Conservation (phyloP, 2,329 filamentous ascomycete genomes). For the Trichoderma guizhouense region DNA sequence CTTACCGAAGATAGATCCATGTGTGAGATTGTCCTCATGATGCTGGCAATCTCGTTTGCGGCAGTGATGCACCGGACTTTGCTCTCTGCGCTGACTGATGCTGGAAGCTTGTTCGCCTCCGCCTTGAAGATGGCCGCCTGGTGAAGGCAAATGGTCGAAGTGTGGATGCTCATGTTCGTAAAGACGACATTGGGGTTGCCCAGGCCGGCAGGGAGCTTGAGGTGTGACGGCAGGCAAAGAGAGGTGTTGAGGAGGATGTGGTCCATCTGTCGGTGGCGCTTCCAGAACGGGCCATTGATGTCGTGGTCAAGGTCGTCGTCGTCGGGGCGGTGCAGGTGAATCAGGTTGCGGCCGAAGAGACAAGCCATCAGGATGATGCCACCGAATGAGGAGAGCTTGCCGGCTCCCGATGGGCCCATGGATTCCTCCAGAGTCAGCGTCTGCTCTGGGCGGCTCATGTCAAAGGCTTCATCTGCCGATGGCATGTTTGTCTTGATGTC, state of each 20-base stretch:
- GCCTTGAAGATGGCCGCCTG: constrained; percentile 98
- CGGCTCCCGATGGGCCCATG: constrained; percentile 67
- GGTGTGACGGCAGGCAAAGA: constrained; percentile 72
- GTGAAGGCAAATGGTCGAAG: constrained; percentile 94
- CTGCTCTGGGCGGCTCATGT: constrained; percentile 71
- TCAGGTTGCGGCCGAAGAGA: constrained; percentile 85
- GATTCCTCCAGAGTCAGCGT: constrained; percentile 68
- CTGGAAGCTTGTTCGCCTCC: constrained; percentile 77
- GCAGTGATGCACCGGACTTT: constrained; percentile 91
- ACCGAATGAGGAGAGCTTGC: constrained; percentile 72
- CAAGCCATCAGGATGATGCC: constrained; percentile 82
- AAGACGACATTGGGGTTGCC: constrained; percentile 83
- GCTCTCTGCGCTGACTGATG: constrained; percentile 78
- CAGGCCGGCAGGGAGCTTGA: constrained; percentile 76
- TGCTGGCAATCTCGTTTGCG: constrained; percentile 87
- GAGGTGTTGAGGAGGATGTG: constrained; percentile 86
- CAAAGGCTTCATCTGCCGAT: constrained; percentile 77
- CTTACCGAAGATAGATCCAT: constrained; percentile 78
- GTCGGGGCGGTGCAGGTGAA: constrained; percentile 85
- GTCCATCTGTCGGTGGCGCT: constrained; percentile 82
- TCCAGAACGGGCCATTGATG: constrained; percentile 93
- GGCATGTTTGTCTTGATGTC: constrained; percentile 89
- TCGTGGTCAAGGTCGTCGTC: constrained; percentile 79
- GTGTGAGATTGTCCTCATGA: constrained; percentile 94
- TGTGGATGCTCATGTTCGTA: constrained; percentile 95